Evolutionary conservation across 1,284 basidiomycete species (phyloP).

Genomic region (Ceratobasidium sp.): DNA sequence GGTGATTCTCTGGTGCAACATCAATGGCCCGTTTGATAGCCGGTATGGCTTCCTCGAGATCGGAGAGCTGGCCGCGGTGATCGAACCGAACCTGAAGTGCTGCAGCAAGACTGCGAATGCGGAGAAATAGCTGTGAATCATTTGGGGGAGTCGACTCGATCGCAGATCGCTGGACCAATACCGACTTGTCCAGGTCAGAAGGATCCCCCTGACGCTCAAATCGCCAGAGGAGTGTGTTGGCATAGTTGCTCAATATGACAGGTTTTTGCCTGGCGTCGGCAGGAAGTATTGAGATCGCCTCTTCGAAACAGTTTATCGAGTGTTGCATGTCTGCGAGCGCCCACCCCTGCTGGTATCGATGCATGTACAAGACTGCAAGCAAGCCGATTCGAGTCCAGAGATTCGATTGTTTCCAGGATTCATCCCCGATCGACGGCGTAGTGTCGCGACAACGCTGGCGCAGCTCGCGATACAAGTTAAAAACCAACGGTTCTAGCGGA

Average conservation of each 20-base stretch:
- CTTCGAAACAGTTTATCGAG: conserved; percentile 1
- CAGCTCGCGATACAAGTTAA: background rate
- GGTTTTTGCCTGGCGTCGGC: background rate
- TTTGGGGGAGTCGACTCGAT: background rate
- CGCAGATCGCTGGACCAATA: background rate
- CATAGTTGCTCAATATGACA: conserved; percentile 5
- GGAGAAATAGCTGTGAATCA: background rate
- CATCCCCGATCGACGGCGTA: too few relatives aligned
- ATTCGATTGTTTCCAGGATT: background rate
- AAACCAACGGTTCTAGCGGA: background rate
- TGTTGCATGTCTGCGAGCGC: background rate
- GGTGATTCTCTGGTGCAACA: conserved; percentile 1
- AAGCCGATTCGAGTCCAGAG: background rate
- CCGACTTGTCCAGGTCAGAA: conserved; percentile 13
- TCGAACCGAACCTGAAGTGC: background rate
- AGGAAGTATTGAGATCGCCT: background rate
- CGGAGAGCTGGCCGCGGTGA: background rate
- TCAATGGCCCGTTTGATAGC: background rate
- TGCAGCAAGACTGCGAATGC: conserved; percentile 1
- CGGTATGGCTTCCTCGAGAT: conserved; percentile 14
- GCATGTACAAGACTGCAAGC: background rate
- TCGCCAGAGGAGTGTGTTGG: conserved; percentile 9
- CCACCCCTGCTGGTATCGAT: background rate
- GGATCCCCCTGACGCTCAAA: background rate
- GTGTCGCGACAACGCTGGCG: background rate